phyloP scores from a whole-genome alignment of 352 stramenopile species.

The Phytophthora crassamura region DNA sequence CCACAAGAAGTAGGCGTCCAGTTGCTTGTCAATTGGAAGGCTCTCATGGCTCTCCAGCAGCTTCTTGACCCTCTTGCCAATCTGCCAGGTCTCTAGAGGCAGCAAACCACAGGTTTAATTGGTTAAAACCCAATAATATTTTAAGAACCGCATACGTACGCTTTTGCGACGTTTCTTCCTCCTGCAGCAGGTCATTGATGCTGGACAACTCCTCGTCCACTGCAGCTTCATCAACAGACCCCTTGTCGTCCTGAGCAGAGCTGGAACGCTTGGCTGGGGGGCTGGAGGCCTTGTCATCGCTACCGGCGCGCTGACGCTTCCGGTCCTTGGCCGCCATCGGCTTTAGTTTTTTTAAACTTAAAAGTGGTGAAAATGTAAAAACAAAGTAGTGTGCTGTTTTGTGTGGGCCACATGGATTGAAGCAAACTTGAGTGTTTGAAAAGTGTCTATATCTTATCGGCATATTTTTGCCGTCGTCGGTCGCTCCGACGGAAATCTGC shows the following conservation, averaged over 20 bases:
- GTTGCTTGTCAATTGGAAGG: conserved; percentile 57
- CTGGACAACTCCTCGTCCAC: conserved; percentile 48
- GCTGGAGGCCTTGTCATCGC: background rate
- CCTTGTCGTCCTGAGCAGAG: background rate
- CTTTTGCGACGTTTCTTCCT: conserved; percentile 71
- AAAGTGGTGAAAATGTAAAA: too few relatives aligned
- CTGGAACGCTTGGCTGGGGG: background rate
- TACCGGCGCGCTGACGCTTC: conserved; percentile 18
- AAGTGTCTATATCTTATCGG: too few relatives aligned
- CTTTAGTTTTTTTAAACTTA: too few relatives aligned
- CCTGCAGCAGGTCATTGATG: conserved; percentile 68
- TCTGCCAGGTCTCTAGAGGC: conserved; percentile 80
- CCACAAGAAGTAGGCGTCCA: conserved; percentile 86
- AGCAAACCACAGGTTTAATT: too few relatives aligned
- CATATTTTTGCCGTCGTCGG: too few relatives aligned
- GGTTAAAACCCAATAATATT: conserved; percentile 7
- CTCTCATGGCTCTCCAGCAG: conserved; percentile 67
- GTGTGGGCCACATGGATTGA: too few relatives aligned
- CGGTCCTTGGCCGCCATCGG: conserved; percentile 16
- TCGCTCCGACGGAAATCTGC: too few relatives aligned
- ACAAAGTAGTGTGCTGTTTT: too few relatives aligned
- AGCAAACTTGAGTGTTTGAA: too few relatives aligned
- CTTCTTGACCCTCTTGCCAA: conserved; percentile 85
- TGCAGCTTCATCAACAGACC: background rate
- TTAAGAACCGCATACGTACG: conserved; percentile 32